These are phyloP conservation scores for Cornus suecica DNA, from an alignment of 148 eudicot genomes.

Conservation along the genomic window DNA sequence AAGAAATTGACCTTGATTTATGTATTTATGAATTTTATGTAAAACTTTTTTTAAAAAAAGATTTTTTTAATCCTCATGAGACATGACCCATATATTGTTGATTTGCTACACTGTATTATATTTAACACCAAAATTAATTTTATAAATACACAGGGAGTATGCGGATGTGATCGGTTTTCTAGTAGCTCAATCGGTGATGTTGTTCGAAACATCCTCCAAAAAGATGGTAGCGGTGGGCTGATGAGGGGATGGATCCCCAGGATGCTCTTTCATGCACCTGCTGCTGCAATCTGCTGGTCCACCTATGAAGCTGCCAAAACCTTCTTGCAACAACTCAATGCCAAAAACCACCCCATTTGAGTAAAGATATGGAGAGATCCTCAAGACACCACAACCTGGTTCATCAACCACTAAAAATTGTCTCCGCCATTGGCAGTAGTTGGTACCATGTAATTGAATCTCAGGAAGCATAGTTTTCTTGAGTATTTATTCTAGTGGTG, in stretches of 20 bases:
- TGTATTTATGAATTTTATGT: too few relatives aligned
- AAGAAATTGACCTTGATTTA: too few relatives aligned
- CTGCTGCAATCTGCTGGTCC: constrained; percentile 58
- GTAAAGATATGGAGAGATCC: not conserved
- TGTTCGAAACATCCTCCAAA: constrained; percentile 26
- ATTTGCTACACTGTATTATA: too few relatives aligned
- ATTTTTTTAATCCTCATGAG: too few relatives aligned
- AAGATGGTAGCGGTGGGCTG: constrained; percentile 45
- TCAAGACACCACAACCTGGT: not conserved
- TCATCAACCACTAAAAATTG: not conserved
- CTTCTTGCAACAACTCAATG: constrained; percentile 36
- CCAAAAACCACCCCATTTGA: constrained; percentile 30
- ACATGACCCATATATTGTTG: too few relatives aligned
- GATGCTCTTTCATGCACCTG: constrained; percentile 58
- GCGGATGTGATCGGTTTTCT: constrained; percentile 51
- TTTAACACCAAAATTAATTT: too few relatives aligned
- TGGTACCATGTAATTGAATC: constrained; percentile 5
- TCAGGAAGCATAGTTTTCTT: constrained; percentile 12
- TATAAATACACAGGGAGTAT: constrained; percentile 48
- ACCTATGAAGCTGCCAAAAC: constrained; percentile 53
- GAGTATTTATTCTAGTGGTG: not conserved
- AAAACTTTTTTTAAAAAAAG: too few relatives aligned
- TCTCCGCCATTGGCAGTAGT: not conserved
- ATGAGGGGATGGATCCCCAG: constrained; percentile 55
- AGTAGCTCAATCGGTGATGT: constrained; percentile 44